Conservation (phyloP, 2,329 filamentous ascomycete species). For the Phaeosphaeriaceae sp. region DNA sequence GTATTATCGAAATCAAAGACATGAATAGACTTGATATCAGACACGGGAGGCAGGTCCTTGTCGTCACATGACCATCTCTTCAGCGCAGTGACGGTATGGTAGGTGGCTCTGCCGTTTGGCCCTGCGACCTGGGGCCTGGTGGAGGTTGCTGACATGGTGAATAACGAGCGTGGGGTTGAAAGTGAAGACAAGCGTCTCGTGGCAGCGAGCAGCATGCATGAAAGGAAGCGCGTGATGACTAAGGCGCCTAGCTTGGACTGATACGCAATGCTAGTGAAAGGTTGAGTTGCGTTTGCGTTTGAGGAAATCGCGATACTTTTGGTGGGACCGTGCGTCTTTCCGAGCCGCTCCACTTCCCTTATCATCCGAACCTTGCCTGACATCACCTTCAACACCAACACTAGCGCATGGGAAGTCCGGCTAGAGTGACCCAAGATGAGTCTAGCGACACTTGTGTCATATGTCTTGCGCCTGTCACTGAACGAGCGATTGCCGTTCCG, state of each 20-base stretch:
- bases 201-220: constrained; percentile 34
- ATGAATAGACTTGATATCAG: constrained; percentile 79
- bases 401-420: constrained; percentile 35
- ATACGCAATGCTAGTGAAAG: background rate
- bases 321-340: constrained; percentile 1
- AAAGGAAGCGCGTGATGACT: background rate
- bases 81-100: constrained; percentile 72
- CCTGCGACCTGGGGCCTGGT: constrained; percentile 39
- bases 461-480: constrained; percentile 78
- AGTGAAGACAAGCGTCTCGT: constrained; percentile 23
- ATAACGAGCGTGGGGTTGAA: constrained; percentile 27
- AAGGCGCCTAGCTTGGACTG: constrained; percentile 2
- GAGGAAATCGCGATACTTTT: constrained; percentile 22
- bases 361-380: constrained; percentile 8
- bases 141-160: constrained; percentile 41
- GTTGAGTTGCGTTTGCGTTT: background rate
- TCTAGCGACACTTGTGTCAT: constrained; percentile 71
- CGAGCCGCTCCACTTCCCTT: constrained; percentile 13
- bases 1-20: constrained; percentile 99
- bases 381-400: constrained; percentile 13
- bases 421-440: constrained; percentile 19
- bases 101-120: constrained; percentile 33
- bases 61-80: constrained; percentile 83
- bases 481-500: constrained; percentile 73
- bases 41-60: constrained; percentile 72